Evolutionary conservation across 78 protist genomes (phyloP).

Genomic region (Creolimax fragrantissima): DNA sequence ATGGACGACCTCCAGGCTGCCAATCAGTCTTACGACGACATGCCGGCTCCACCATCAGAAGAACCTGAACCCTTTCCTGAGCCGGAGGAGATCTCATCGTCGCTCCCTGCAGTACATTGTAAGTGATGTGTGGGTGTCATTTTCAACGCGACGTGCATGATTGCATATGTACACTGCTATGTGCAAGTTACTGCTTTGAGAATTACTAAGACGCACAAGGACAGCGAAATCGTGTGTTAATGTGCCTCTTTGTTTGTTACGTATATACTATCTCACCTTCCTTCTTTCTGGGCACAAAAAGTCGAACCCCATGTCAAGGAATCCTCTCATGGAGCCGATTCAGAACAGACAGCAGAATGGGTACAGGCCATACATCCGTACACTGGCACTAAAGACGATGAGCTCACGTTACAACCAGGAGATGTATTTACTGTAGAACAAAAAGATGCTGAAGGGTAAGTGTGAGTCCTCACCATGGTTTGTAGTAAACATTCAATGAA

Average conservation of each 20-base stretch:
- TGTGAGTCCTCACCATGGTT: no score
- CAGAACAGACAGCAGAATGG: constrained; percentile 9
- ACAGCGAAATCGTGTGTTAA: no score
- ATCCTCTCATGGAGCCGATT: neutral
- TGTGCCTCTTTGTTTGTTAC: no score
- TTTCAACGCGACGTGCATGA: no score
- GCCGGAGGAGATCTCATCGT: no score
- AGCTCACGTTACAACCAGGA: constrained; percentile 31
- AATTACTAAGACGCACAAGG: no score
- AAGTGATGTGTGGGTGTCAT: no score
- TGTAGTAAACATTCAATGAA: no score
- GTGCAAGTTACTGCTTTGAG: no score
- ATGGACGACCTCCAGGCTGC: neutral
- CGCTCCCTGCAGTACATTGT: no score
- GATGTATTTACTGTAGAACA: constrained; percentile 10
- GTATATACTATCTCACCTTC: no score
- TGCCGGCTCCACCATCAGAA: neutral
- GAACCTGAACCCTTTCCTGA: neutral
- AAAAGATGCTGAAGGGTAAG: constrained; percentile 9
- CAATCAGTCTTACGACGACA: neutral
- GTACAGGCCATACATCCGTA: neutral
- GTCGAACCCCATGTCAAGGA: neutral
- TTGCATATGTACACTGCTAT: no score
- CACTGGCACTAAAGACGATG: neutral
- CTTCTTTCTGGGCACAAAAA: neutral